Evolutionary conservation across 2,329 filamentous ascomycete species (phyloP).

Genomic region (Aspergillus carbonarius): DNA sequence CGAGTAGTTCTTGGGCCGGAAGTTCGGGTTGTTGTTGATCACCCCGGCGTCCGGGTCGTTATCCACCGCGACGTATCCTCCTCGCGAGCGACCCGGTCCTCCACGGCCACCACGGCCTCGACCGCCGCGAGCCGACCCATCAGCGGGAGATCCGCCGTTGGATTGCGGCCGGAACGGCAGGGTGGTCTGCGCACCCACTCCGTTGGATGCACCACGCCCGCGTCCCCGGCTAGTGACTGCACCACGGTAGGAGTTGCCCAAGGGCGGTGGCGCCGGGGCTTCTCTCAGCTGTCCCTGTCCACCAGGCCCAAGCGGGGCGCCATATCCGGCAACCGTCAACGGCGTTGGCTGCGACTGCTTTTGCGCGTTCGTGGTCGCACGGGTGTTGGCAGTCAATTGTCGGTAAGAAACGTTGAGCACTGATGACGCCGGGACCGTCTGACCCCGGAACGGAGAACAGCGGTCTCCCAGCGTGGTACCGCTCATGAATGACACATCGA

Average conservation of each 20-base stretch:
- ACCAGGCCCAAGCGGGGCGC: slow-evolving; percentile 56
- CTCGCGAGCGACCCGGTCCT: slow-evolving; percentile 28
- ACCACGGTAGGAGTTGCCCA: slow-evolving; percentile 59
- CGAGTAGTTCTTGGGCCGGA: slow-evolving; percentile 55
- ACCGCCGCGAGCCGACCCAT: slow-evolving; percentile 32
- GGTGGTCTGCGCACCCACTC: slow-evolving; percentile 24
- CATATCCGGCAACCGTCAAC: slow-evolving; percentile 57
- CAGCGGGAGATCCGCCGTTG: slow-evolving; percentile 24
- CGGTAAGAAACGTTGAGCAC: slow-evolving; percentile 83
- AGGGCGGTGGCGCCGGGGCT: slow-evolving; percentile 56
- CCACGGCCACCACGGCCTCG: slow-evolving; percentile 33
- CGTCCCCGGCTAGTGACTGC: slow-evolving; percentile 51
- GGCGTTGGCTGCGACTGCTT: slow-evolving; percentile 58
- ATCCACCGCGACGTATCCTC: slow-evolving; percentile 45
- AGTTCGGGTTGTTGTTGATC: slow-evolving; percentile 55
- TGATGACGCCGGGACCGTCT: slow-evolving; percentile 82
- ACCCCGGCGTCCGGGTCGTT: slow-evolving; percentile 56
- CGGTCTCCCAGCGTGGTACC: slow-evolving; percentile 88
- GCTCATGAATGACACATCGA: slow-evolving; percentile 95
- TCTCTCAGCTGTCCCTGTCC: slow-evolving; percentile 61
- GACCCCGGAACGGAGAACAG: slow-evolving; percentile 89
- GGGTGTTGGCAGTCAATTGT: slow-evolving; percentile 67
- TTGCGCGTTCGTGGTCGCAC: slow-evolving; percentile 44
- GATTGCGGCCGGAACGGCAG: slow-evolving; percentile 34
- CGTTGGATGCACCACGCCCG: slow-evolving; percentile 28